Conservation (phyloP, 164 flowering plant genomes). For the Taxillus chinensis region DNA sequence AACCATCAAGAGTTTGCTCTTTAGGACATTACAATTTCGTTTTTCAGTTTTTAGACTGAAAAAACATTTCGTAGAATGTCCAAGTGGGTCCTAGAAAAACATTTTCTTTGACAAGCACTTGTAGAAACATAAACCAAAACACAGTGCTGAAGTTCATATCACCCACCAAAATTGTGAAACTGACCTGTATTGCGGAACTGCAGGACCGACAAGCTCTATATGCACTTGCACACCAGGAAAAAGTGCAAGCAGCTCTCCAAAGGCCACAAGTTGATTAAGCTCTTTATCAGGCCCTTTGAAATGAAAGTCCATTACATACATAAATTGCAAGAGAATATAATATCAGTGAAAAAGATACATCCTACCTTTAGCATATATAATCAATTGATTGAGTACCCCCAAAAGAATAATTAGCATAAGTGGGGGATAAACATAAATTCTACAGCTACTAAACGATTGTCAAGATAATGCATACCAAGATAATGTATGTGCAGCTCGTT, state of each 20-base stretch:
- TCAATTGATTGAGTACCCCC: neutral
- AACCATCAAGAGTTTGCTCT: too few relatives aligned
- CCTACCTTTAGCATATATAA: neutral
- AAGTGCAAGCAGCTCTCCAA: slow-evolving; percentile 73
- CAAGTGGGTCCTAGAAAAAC: too few relatives aligned
- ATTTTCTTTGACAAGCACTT: neutral
- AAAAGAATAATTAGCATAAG: neutral
- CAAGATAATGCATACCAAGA: slow-evolving; percentile 38
- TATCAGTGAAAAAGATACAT: neutral
- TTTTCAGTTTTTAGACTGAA: too few relatives aligned
- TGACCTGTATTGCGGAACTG: slow-evolving; percentile 58
- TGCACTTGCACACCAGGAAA: slow-evolving; percentile 53
- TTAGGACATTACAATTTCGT: too few relatives aligned
- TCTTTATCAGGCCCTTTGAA: slow-evolving; percentile 80
- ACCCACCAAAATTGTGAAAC: slow-evolving; percentile 9
- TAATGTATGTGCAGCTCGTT: slow-evolving; percentile 48
- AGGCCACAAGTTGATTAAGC: slow-evolving; percentile 64
- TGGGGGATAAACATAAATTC: neutral
- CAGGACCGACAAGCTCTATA: slow-evolving; percentile 80
- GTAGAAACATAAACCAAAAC: neutral
- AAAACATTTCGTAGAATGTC: too few relatives aligned
- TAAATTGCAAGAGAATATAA: neutral
- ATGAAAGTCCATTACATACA: slow-evolving; percentile 7
- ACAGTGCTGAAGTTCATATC: neutral
- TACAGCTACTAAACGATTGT: neutral